Conservation (phyloP, 2,329 filamentous ascomycete species). For the Xylariaceae sp. region DNA sequence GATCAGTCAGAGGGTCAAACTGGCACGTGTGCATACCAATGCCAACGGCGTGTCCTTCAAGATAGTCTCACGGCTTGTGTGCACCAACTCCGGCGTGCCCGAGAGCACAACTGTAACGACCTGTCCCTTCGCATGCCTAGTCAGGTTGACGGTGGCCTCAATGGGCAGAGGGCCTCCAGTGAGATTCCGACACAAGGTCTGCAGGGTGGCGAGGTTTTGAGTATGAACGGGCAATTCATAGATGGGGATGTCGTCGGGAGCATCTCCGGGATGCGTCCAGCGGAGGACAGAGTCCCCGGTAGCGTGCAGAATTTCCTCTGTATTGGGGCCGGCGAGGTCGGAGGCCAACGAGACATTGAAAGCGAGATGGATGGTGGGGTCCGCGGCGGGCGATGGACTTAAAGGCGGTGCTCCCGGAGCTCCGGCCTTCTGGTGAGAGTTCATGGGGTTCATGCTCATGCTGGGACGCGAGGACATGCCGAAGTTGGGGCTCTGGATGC, state of each 20-base stretch:
- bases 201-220: slow-evolving; percentile 75
- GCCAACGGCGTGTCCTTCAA: slow-evolving; percentile 88
- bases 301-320: slow-evolving; percentile 90
- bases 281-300: slow-evolving; percentile 80
- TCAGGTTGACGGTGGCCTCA: slow-evolving; percentile 78
- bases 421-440: slow-evolving; percentile 53
- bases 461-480: slow-evolving; percentile 54
- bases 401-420: slow-evolving; percentile 49
- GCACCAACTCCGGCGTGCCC: slow-evolving; percentile 79
- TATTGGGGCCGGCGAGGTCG: slow-evolving; percentile 84
- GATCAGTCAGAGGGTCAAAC: slow-evolving; percentile 13
- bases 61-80: slow-evolving; percentile 83
- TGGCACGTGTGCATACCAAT: slow-evolving; percentile 59
- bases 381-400: slow-evolving; percentile 64
- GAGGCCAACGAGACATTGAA: slow-evolving; percentile 98
- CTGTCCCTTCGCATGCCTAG: slow-evolving; percentile 62
- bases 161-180: slow-evolving; percentile 65
- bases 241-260: slow-evolving; percentile 75
- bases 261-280: slow-evolving; percentile 90
- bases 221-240: slow-evolving; percentile 89
- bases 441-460: slow-evolving; percentile 51
- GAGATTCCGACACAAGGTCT: slow-evolving; percentile 75
- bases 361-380: slow-evolving; percentile 80
- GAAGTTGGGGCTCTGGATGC: slow-evolving; percentile 60
- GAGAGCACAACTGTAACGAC: slow-evolving; percentile 89